These are phyloP conservation scores for Pharus latifolius DNA, from an alignment of 176 grass and related monocot genomes.

Conservation along the genomic window DNA sequence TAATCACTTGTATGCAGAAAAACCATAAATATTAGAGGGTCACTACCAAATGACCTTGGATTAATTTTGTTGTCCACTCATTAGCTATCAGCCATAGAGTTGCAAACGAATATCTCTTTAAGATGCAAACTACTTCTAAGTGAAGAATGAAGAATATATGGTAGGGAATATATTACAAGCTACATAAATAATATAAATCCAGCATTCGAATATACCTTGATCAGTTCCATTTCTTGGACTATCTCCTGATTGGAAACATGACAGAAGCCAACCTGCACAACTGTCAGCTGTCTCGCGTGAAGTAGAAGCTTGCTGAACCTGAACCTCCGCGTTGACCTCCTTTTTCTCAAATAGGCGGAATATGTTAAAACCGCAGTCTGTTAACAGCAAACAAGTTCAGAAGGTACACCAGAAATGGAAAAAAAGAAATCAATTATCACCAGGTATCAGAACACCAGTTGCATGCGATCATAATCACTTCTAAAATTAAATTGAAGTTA, in stretches of 20 bases:
- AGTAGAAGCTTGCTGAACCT: constrained; percentile 21
- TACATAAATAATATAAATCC: too few relatives aligned
- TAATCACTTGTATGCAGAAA: too few relatives aligned
- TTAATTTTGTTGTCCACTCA: too few relatives aligned
- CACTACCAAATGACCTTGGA: too few relatives aligned
- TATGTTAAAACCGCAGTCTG: constrained; percentile 70
- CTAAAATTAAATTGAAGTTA: neutral
- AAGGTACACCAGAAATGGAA: neutral
- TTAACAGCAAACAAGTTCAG: constrained; percentile 17
- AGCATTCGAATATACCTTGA: constrained; percentile 31
- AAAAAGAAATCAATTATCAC: neutral
- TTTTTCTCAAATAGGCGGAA: constrained; percentile 52
- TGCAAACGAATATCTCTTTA: too few relatives aligned
- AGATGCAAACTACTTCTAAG: too few relatives aligned
- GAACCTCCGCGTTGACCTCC: constrained; percentile 13
- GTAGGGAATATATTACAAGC: too few relatives aligned
- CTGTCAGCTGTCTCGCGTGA: constrained; percentile 10
- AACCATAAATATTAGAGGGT: too few relatives aligned
- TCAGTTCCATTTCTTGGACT: constrained; percentile 9
- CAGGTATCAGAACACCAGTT: neutral
- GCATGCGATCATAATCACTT: neutral
- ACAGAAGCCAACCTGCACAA: constrained; percentile 51
- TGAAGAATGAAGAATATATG: too few relatives aligned
- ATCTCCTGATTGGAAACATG: constrained; percentile 47
- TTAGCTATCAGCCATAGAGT: too few relatives aligned